phyloP scores from a whole-genome alignment of 116 monocot species.

The Posidonia oceanica region DNA sequence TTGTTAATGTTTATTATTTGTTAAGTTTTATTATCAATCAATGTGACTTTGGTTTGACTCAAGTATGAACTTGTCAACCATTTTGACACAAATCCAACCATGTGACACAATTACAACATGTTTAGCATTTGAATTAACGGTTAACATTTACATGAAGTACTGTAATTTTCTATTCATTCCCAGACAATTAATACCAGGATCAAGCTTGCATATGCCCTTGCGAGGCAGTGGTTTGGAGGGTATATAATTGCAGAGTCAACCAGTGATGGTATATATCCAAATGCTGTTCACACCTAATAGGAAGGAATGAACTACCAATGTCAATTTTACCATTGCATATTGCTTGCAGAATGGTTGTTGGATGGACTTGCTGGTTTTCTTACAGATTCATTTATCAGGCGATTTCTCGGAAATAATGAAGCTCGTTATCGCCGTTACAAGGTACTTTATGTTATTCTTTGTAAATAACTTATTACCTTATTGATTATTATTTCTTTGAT shows the following conservation, averaged over 20 bases:
- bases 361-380: constrained; percentile 97
- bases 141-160: background rate
- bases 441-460: constrained; percentile 24
- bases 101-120: too few species aligned
- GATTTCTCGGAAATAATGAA: constrained; percentile 93
- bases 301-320: background rate
- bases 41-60: too few species aligned
- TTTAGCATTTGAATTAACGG: too few species aligned
- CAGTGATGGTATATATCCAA: constrained; percentile 49
- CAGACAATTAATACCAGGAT: constrained; percentile 86
- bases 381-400: constrained; percentile 72
- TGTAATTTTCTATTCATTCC: background rate
- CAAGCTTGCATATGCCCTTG: constrained; percentile 91
- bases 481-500: too few species aligned
- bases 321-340: background rate
- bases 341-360: constrained; percentile 75
- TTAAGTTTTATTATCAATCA: too few species aligned
- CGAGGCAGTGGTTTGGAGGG: constrained; percentile 96
- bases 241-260: constrained; percentile 67
- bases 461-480: background rate
- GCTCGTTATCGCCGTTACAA: constrained; percentile 85
- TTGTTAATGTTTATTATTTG: too few species aligned
- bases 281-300: background rate
- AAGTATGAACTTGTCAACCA: too few species aligned
- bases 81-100: too few species aligned